Evolutionary conservation across 1,284 basidiomycete genomes (phyloP), one percentile per base, ranked within the genome.

Genomic region (Irpex sp.): DNA sequence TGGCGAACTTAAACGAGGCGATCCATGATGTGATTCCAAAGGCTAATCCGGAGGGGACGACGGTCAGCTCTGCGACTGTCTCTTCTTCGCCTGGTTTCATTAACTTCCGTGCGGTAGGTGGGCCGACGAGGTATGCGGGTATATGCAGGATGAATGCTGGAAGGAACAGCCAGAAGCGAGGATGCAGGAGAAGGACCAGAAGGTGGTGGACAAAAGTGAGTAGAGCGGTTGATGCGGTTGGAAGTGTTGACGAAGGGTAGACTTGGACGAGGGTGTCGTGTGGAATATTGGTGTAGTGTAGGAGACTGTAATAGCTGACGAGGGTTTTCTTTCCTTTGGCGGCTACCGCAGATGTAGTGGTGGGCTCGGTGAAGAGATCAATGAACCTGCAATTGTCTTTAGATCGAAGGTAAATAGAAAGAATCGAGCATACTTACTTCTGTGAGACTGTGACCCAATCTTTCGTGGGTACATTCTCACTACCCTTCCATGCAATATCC

Each of bases 11-110:
- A 8, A 51, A 58, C 8, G 43, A 43, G 36, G 49, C 35, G 19
- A 58, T 26, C 7, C 26, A 56, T 2, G 61, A 50, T 4, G 56
- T 58, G 6, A 73, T 67, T 87, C 73, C 60, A 85, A 80, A 65
- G 88, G 83, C 66, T 47, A 95, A 70, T 26, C 96, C 75, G 0
- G 93, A 92, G 66, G 94, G 86, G n/a, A 92, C 85, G 37, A 95
- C 86, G 78, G 96, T 96, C 78, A 89, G 94, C 78, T 95, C 93
- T 35, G 94, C 95, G 74, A 92, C 89, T 5, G 92, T 90, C 75
- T 97, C 94, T 71, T 93, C 90, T 74, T 97, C 94, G 43, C 61
- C 57, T 17, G 59, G 50, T 66, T 92, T 86, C 68, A 91, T 85
- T 13, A 85, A 87, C 36, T 93, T 75, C 53, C 82, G 78, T 11